These are phyloP conservation scores for Beta macrorhiza DNA, from an alignment of 179 eudicot genomes.

Conservation along the genomic window DNA sequence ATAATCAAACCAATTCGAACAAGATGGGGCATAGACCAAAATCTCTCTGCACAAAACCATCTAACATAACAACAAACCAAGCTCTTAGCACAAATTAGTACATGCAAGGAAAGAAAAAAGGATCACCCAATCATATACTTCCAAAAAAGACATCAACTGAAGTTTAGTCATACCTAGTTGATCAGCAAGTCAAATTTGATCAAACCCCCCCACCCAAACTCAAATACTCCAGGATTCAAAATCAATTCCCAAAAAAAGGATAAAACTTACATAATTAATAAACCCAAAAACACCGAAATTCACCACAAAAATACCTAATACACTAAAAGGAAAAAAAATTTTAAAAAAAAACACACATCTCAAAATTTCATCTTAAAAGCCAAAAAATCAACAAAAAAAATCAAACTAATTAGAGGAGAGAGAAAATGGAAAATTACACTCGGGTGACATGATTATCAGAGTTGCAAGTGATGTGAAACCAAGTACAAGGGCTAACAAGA, in stretches of 20 bases:
- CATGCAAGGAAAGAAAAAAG: background rate
- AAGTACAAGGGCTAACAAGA: constrained; percentile 84
- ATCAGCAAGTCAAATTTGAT: background rate
- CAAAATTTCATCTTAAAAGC: background rate
- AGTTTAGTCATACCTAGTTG: background rate
- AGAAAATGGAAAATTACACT: constrained; percentile 35
- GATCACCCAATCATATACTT: background rate
- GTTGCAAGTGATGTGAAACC: constrained; percentile 75
- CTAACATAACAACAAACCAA: constrained; percentile 1
- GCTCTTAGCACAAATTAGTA: background rate
- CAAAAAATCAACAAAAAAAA: background rate
- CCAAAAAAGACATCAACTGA: background rate
- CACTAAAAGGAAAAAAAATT: background rate
- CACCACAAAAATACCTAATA: background rate
- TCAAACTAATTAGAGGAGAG: background rate
- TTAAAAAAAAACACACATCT: background rate
- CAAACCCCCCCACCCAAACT: background rate
- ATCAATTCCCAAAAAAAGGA: background rate
- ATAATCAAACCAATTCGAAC: background rate
- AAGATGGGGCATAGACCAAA: background rate
- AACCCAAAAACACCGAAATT: background rate
- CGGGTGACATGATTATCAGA: constrained; percentile 60
- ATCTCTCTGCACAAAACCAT: background rate
- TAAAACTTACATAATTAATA: background rate
- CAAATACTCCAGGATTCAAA: background rate